Percentiles rank a stretch among this genome's conserved stretches.
Evolutionary conservation across 495 filamentous ascomycete species (phyloP).

Genomic region (Letharia lupina): DNA sequence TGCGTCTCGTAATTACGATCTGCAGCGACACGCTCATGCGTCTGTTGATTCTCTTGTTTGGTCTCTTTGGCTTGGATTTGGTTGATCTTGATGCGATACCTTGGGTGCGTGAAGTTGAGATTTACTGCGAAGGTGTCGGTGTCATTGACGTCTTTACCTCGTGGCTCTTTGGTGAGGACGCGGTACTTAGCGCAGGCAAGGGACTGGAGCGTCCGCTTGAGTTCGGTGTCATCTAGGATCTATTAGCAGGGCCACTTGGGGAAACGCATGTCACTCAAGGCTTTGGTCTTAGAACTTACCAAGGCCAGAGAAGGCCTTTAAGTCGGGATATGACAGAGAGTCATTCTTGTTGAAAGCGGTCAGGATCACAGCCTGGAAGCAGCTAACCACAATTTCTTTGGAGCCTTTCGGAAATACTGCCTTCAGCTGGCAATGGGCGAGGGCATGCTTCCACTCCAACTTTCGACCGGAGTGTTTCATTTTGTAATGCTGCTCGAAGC

Average conservation of each 20-base stretch:
- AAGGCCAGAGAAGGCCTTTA: slow-evolving; percentile 59
- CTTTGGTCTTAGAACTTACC: slow-evolving; percentile 38
- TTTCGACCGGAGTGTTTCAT: slow-evolving; percentile 78
- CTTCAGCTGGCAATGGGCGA: slow-evolving; percentile 77
- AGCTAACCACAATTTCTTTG: slow-evolving; percentile 81
- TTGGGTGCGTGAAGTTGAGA: slow-evolving; percentile 61
- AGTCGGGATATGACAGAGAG: slow-evolving; percentile 57
- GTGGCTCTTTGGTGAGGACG: slow-evolving; percentile 79
- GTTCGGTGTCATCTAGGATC: slow-evolving; percentile 55
- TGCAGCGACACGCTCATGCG: slow-evolving; percentile 77
- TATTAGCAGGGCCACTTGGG: slow-evolving; percentile 23
- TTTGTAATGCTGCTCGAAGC: slow-evolving; percentile 76
- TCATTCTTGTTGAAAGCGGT: slow-evolving; percentile 78
- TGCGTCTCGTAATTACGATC: slow-evolving; percentile 95
- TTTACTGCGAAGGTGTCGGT: slow-evolving; percentile 82
- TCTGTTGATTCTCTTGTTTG: slow-evolving; percentile 80
- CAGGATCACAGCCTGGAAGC: slow-evolving; percentile 85
- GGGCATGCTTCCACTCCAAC: slow-evolving; percentile 83
- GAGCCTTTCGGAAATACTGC: slow-evolving; percentile 66
- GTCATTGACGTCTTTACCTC: slow-evolving; percentile 65
- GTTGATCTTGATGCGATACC: slow-evolving; percentile 95
- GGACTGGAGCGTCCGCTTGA: slow-evolving; percentile 85
- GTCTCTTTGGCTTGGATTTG: slow-evolving; percentile 96
- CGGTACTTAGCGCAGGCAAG: slow-evolving; percentile 83
- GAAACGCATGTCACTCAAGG: not conserved